phyloP scores from a whole-genome alignment of 495 filamentous ascomycete genomes.

The Chaetomium fimeti region DNA sequence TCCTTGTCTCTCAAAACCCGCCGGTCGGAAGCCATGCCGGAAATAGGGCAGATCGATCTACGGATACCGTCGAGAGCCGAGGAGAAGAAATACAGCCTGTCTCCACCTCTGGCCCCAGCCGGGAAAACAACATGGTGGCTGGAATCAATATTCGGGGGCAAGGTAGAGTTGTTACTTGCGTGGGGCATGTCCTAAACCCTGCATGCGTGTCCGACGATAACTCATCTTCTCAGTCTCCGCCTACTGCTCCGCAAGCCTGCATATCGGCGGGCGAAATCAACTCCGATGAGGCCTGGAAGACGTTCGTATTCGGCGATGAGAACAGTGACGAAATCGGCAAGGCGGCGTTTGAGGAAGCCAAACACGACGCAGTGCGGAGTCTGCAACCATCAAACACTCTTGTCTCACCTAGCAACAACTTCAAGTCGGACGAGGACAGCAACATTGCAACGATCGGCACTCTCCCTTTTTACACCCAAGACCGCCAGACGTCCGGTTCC shows the following conservation, averaged over 20 bases:
- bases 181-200: background rate
- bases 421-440: conserved; percentile 22
- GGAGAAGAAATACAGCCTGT: background rate
- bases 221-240: background rate
- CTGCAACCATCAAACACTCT: conserved; percentile 33
- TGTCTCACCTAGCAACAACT: background rate
- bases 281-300: conserved; percentile 40
- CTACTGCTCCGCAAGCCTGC: background rate
- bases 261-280: conserved; percentile 10
- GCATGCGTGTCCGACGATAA: background rate
- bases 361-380: conserved; percentile 34
- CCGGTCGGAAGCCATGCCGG: background rate
- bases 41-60: background rate
- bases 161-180: background rate
- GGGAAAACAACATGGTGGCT: background rate
- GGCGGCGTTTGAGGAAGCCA: conserved; percentile 39
- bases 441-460: conserved; percentile 29
- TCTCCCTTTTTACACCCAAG: conserved; percentile 1
- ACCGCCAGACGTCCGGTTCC: background rate
- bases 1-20: background rate
- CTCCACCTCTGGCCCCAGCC: background rate
- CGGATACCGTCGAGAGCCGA: background rate
- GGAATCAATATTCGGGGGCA: background rate
- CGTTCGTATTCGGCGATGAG: conserved; percentile 40
- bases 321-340: conserved; percentile 37